phyloP scores from a whole-genome alignment of 352 stramenopile species.

The Thalassiosira sp. region DNA sequence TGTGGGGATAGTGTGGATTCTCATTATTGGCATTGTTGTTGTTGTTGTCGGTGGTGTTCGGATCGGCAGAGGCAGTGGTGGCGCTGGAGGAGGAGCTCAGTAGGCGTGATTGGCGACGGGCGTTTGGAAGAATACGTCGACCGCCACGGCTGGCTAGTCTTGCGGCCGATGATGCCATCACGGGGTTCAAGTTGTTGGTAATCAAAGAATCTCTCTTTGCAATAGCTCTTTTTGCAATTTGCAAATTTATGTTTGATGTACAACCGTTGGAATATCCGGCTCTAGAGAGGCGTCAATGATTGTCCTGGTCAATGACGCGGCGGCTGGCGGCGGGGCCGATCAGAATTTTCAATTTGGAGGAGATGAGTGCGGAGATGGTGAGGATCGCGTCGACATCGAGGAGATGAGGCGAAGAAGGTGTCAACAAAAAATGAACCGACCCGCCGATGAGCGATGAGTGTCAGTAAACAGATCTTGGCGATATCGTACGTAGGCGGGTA shows the following conservation, averaged over 20 bases:
- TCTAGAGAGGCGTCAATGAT: no score
- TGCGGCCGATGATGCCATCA: slow-evolving; percentile 1
- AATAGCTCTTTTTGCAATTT: neutral
- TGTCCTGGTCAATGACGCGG: no score
- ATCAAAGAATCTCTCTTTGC: neutral
- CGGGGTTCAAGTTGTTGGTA: neutral
- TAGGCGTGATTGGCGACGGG: neutral
- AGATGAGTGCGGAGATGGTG: no score
- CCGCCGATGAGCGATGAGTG: no score
- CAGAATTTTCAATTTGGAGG: no score
- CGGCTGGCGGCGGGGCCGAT: no score
- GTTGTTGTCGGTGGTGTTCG: neutral
- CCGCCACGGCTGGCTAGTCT: slow-evolving; percentile 3
- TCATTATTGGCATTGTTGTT: neutral
- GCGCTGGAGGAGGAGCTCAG: neutral
- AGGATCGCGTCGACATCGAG: no score
- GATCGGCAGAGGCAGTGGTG: neutral
- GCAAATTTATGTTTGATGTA: no score
- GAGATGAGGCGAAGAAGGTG: no score
- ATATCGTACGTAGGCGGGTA: no score
- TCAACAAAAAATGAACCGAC: no score
- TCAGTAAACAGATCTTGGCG: no score
- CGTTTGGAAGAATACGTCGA: neutral
- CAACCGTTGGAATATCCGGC: neutral
- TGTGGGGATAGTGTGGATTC: slow-evolving; percentile 61